phyloP scores from a whole-genome alignment of 2,329 filamentous ascomycete genomes.

The Colletotrichum tofieldiae region DNA sequence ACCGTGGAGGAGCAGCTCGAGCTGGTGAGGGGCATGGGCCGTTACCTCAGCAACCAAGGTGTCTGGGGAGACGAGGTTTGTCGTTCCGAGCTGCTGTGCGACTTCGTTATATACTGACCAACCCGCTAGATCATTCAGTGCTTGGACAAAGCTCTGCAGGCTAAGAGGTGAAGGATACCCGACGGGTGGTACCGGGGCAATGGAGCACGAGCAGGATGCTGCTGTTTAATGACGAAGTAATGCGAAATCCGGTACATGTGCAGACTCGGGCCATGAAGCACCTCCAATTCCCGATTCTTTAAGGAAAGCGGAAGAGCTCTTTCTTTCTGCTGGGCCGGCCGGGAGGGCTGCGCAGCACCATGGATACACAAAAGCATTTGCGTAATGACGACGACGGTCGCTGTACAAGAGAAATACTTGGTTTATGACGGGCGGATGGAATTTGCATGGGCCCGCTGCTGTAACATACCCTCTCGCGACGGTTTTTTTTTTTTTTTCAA shows the following conservation, averaged over 20 bases:
- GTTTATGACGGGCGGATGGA: conserved; percentile 38
- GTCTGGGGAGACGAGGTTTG: conserved; percentile 58
- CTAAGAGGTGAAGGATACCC: conserved; percentile 44
- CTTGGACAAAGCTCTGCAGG: conserved; percentile 52
- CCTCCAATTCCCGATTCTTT: conserved; percentile 10
- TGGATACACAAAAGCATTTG: conserved; percentile 41
- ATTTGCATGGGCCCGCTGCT: conserved; percentile 35
- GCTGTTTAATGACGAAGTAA: conserved; percentile 43
- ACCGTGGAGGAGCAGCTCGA: conserved; percentile 91
- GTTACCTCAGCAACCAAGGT: conserved; percentile 78
- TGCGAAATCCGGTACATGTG: conserved; percentile 34
- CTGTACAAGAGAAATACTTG: conserved; percentile 36
- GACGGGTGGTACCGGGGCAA: background rate
- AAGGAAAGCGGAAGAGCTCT: conserved; percentile 8
- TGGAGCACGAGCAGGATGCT: conserved; percentile 17
- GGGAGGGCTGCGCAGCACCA: conserved; percentile 12
- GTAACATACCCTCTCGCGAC: conserved; percentile 43
- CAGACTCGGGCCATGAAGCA: conserved; percentile 16
- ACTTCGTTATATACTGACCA: conserved; percentile 15
- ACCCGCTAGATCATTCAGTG: conserved; percentile 51
- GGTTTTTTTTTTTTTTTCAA: conserved; percentile 30
- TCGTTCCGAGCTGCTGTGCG: conserved; percentile 54
- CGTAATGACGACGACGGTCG: conserved; percentile 29
- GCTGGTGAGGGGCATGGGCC: conserved; percentile 75
- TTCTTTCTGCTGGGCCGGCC: background rate